Base-by-base conservation (phyloP, 2,329 filamentous ascomycete species). In the Ceratocystis destructans region DNA sequence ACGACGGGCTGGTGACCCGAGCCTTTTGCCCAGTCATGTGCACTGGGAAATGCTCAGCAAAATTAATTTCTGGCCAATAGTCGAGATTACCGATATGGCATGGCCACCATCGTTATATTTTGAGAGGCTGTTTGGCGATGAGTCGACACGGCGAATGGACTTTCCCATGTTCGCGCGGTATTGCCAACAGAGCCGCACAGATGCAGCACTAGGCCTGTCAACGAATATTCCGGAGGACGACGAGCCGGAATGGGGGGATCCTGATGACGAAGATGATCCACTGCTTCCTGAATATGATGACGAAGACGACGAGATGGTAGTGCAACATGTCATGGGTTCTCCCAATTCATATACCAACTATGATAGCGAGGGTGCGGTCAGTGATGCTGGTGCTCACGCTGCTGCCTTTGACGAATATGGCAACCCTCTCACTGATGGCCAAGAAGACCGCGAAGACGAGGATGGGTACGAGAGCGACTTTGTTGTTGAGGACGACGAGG, bases 401-500 rank as follows among this genome's bases (percentile, higher is more conserved):
- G 48, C 25, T 53, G 22, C 22, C 25, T 22, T 28, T 7, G 48
- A 53, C 10, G 48, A 53, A 53, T 10, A 53, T 25, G 48, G 22
- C 20, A 53, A 53, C 15, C 37, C 48, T 3, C 22, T 53, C 8
- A 17, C 20, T 5, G 48, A 22, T 28, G 44, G 41, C 22, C 17
- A 41, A 31, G 64, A 65, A 12, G 41, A 59, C 17, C 10, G n/a
- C 22, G 55, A 45, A 1, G 25, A 62, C 17, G 59, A 66, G 17
- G 64, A 66, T 12, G 55, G 44, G 15, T 66, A 66, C 17, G 64
- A 66, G 12, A 66, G 64, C n/a, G 64, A 66, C 45, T 66, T 66
- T 62, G 59, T 66, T 20, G 64, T 66, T 31, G 57, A 41, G 15
- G 64, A 66, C 50, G 64, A 50, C 65, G 65, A 66, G 20, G 45